Base-by-base conservation (phyloP, 2,329 filamentous ascomycete genomes). In the Alternaria viburni region DNA sequence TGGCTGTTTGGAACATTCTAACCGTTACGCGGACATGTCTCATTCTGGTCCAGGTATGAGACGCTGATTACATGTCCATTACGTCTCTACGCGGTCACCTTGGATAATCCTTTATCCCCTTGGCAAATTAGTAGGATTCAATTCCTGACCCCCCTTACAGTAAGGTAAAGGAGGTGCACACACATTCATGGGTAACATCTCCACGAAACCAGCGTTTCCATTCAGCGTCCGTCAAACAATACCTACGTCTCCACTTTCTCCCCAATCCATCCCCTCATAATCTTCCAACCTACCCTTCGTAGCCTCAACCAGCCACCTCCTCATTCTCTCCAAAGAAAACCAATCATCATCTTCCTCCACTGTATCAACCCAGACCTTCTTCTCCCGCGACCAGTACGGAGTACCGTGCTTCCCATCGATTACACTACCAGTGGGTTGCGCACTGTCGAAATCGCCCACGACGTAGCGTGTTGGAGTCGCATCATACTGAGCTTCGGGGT, bases 391-490 rank as follows among this genome's bases (percentile, higher is more conserved):
- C 56, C 61, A 59, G 11, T n/a, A 25, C 6, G 26, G 25, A 10
- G 46, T 55, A 1, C 60, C 55, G 15, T 32, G 28, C 19, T 62
- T 62, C 11, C 57, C 21, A n/a, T 12, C n/a, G 28, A 43, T 17
- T 25, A 51, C 23, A 1, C 13, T 17, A 3, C 50, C 56, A 12
- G n/a, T 32, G 21, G 8, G 12, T 11, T 52, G 46, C 19, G 50
- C 25, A 45, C 61, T 63, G 25, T 63, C 56, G 17, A 63, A 63
- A 10, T 52, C 56, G 5, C 61, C 56, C 5, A 55, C 17, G 5
- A 55, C 61, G 41, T 25, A 52, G 5, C 49, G 13, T 5, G 30
- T 9, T 19, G 30, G 5, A 7, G 8, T 23, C 8, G 19, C 12
- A 12, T 13, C 13, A 5, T 41, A 6, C n/a, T 3, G 19, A 4